Base-by-base conservation (phyloP, 768 basidiomycete species). In the Tremella yokohamensis region DNA sequence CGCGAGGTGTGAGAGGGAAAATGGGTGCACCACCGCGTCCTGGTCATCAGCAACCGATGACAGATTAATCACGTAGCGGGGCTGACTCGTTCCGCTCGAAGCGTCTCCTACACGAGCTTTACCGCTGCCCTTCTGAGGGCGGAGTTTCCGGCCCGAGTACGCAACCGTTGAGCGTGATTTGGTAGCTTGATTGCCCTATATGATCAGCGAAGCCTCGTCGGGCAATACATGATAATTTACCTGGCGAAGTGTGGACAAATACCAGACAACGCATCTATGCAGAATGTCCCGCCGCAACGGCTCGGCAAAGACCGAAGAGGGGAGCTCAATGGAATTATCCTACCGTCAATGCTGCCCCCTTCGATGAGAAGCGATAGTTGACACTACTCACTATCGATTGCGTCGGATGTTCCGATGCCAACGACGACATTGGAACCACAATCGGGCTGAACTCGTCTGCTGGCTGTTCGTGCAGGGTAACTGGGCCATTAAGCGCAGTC, bases 231-330 rank as follows among this genome's bases (percentile, higher is more conserved):
- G 37, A 25, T 7, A 13, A 53, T 63, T 55, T 13, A 68, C 68
- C 49, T 91, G 88, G n/a, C 94, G 86, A 15, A 92, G 82, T 18
- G 85, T 83, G 70, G 96, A 90, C 40, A 87, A 84, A 73, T 96
- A 83, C 68, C 94, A 89, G 6, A 87, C 83, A 34, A 92, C 86
- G 72, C 92, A 94, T 45, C 90, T 83, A 75, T 98, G 93, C 2
- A 98, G 83, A 62, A 99, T 88, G 76, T 97, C 93, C 19, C 85
- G 84, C 50, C 94, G 88, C 44, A 92, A 84, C 40, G 92, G 90
- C 65, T 90, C 86, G 60, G 83, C 81, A 78, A 98, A 99, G 26
- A 98, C 86, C 7, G 74, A 70, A 4, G 79, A 68, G 18, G 80
- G 78, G 2, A 82, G 77, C 0, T 78, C 68, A 24, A 81, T 58